These are phyloP conservation scores for Senecio squalidus DNA, from an alignment of 140 eudicot species.

Conservation along the genomic window DNA sequence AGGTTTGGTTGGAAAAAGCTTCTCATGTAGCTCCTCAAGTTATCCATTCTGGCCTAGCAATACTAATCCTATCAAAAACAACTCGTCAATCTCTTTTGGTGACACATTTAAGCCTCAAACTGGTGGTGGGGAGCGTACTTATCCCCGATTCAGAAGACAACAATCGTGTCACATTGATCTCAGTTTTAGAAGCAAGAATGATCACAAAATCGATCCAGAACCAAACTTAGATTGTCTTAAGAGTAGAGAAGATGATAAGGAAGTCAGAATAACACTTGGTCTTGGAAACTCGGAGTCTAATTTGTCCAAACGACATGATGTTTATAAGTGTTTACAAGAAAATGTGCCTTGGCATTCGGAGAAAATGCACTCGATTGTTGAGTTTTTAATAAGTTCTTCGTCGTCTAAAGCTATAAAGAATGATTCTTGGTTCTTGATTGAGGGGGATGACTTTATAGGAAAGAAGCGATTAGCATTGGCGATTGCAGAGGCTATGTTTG, in stretches of 20 bases:
- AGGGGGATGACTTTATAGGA: slow-evolving; percentile 68
- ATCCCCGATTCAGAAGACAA: slow-evolving; percentile 76
- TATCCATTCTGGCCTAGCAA: slow-evolving; percentile 56
- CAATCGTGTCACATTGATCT: slow-evolving; percentile 81
- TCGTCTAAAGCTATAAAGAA: slow-evolving; percentile 16
- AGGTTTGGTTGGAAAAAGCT: slow-evolving; percentile 32
- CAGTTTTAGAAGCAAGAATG: slow-evolving; percentile 38
- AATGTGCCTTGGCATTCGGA: slow-evolving; percentile 82
- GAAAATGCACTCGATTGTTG: slow-evolving; percentile 35
- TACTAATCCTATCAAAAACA: slow-evolving; percentile 19
- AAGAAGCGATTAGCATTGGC: slow-evolving; percentile 60
- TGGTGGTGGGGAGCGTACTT: slow-evolving; percentile 33
- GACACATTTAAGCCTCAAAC: slow-evolving; percentile 30
- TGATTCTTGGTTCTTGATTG: slow-evolving; percentile 45
- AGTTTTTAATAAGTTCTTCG: slow-evolving; percentile 28
- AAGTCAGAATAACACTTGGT: slow-evolving; percentile 69
- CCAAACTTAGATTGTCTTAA: slow-evolving; percentile 74
- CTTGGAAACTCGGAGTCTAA: slow-evolving; percentile 43
- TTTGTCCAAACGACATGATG: slow-evolving; percentile 11
- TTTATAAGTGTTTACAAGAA: slow-evolving; percentile 41
- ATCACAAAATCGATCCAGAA: slow-evolving; percentile 27
- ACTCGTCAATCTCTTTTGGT: slow-evolving; percentile 45
- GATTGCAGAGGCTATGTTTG: slow-evolving; percentile 46
- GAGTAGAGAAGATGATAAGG: slow-evolving; percentile 47
- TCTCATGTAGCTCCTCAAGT: slow-evolving; percentile 27